These are phyloP conservation scores for Saxispiralis lemnorum DNA, from an alignment of 495 filamentous ascomycete species.

Conservation along the genomic window DNA sequence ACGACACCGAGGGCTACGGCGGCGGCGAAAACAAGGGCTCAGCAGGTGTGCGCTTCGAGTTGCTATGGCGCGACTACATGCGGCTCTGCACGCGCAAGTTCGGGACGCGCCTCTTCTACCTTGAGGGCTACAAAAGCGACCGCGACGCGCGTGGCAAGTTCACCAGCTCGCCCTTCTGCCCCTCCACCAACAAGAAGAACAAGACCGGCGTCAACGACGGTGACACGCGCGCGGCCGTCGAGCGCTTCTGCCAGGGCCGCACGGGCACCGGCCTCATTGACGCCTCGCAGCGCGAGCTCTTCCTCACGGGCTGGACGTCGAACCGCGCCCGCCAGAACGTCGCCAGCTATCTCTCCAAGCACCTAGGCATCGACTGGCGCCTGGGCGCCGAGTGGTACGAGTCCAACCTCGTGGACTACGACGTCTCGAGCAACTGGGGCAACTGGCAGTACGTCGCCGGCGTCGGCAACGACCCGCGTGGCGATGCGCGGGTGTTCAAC, in stretches of 20 bases:
- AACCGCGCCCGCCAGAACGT: constrained; percentile 58
- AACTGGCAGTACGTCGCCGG: constrained; percentile 64
- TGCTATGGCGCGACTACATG: constrained; percentile 66
- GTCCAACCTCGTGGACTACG: constrained; percentile 49
- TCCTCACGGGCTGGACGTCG: constrained; percentile 52
- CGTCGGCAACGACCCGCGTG: constrained; percentile 55
- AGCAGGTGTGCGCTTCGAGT: constrained; percentile 45
- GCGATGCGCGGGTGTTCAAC: constrained; percentile 49
- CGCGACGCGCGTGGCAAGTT: constrained; percentile 12
- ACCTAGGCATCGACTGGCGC: constrained; percentile 57
- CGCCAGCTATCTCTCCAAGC: constrained; percentile 50
- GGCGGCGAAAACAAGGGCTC: constrained; percentile 54
- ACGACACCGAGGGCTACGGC: constrained; percentile 33
- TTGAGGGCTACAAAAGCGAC: constrained; percentile 40
- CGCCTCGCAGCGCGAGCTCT: constrained; percentile 48
- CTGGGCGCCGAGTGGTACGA: constrained; percentile 68
- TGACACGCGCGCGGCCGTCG: constrained; percentile 19
- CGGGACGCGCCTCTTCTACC: constrained; percentile 37
- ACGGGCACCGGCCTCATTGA: constrained; percentile 57
- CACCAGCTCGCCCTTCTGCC: constrained; percentile 7
- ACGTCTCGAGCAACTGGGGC: constrained; percentile 53
- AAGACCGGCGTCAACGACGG: constrained; percentile 16
- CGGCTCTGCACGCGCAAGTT: constrained; percentile 50
- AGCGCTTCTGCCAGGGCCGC: constrained; percentile 39
- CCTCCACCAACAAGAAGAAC: constrained; percentile 18